Percentiles rank a stretch among this genome's conserved stretches.
Conservation (phyloP, 129 eudicot species). For the Helianthus tuberosus region DNA sequence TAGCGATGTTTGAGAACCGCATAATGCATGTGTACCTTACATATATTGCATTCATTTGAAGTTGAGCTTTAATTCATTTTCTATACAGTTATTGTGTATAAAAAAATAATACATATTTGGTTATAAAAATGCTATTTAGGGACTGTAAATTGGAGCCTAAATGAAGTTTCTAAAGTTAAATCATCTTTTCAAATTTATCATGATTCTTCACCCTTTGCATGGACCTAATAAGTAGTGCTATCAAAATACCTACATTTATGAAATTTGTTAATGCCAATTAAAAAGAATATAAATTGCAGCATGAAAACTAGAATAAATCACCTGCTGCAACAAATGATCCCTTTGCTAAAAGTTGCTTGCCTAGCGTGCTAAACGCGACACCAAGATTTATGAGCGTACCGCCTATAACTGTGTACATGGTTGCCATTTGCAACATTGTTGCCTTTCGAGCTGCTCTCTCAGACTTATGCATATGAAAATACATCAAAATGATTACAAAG, state of each 20-base stretch:
- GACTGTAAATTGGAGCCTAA: slow-evolving; percentile 22
- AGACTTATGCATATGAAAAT: slow-evolving; percentile 50
- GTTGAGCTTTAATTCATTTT: slow-evolving; percentile 24
- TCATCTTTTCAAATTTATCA: slow-evolving; percentile 90
- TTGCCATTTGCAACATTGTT: slow-evolving; percentile 89
- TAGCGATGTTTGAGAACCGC: too few relatives aligned
- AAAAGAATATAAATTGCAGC: neutral
- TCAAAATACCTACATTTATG: slow-evolving; percentile 70
- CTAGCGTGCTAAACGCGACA: slow-evolving; percentile 68
- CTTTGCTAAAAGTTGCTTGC: slow-evolving; percentile 65
- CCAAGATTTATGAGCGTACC: slow-evolving; percentile 83
- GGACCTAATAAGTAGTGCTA: slow-evolving; percentile 61
- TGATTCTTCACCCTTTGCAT: slow-evolving; percentile 94
- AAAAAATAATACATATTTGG: slow-evolving; percentile 24
- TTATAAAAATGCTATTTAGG: slow-evolving; percentile 25
- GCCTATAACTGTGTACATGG: slow-evolving; percentile 76
- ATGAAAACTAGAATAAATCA: slow-evolving; percentile 15
- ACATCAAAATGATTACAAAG: slow-evolving; percentile 1
- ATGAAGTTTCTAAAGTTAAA: slow-evolving; percentile 23
- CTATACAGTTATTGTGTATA: slow-evolving; percentile 28
- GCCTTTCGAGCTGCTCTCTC: slow-evolving; percentile 98
- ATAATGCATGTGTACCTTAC: neutral
- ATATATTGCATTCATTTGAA: slow-evolving; percentile 15
- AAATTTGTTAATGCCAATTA: neutral
- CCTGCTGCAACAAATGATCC: slow-evolving; percentile 90